phyloP scores from a whole-genome alignment of 148 eudicot genomes.

The Rhododendron ferrugineum region DNA sequence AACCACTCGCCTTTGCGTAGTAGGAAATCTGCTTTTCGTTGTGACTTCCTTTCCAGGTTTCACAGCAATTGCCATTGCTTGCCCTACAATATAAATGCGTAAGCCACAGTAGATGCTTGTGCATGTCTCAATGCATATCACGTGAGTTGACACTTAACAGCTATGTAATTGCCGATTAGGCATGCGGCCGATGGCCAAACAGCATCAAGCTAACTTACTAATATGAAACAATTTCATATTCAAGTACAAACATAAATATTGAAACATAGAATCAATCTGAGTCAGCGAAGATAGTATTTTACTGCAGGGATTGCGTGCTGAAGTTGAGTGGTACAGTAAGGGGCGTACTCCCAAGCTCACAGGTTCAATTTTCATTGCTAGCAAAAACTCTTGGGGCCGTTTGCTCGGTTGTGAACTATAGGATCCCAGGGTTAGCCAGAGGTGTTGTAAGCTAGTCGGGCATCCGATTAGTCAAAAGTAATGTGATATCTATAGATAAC shows the following conservation, averaged over 20 bases:
- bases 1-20: slow-evolving; percentile 69
- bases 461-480: neutral
- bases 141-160: neutral
- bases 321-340: neutral
- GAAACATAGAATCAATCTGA: neutral
- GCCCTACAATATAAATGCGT: slow-evolving; percentile 35
- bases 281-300: neutral
- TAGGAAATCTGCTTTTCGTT: slow-evolving; percentile 40
- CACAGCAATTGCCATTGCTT: slow-evolving; percentile 61
- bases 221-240: neutral
- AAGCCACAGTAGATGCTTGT: neutral
- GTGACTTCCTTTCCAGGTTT: slow-evolving; percentile 56
- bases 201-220: neutral
- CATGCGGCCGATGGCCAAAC: neutral
- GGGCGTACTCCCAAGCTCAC: neutral
- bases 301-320: neutral
- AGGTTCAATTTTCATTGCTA: neutral
- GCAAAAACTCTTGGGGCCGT: neutral
- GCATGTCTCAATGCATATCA: neutral
- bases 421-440: neutral
- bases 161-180: neutral
- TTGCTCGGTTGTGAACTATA: neutral
- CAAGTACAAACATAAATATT: neutral
- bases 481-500: neutral
- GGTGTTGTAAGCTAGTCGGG: neutral